These are phyloP conservation scores for Infundibulicybe gibba DNA, from an alignment of 768 basidiomycete species.

Conservation along the genomic window DNA sequence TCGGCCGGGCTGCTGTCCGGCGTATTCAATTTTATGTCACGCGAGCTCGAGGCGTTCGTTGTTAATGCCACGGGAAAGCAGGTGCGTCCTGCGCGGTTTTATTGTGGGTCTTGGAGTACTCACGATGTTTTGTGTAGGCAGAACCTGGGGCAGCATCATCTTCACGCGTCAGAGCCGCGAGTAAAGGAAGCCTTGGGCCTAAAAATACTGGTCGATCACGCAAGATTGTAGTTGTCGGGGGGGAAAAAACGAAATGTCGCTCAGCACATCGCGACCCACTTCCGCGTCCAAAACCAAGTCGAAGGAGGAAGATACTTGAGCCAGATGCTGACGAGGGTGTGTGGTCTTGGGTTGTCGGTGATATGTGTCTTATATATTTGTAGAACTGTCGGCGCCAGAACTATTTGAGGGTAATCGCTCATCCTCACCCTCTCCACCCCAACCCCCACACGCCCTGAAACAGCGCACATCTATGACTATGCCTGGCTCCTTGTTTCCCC, in stretches of 20 bases:
- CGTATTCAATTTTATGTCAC: slow-evolving; percentile 66
- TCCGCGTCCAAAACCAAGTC: too few relatives aligned
- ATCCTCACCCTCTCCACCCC: slow-evolving; percentile 23
- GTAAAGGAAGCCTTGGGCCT: too few relatives aligned
- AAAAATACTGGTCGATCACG: too few relatives aligned
- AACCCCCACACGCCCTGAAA: slow-evolving; percentile 26
- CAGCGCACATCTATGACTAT: slow-evolving; percentile 54
- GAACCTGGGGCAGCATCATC: neutral
- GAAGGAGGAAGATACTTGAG: neutral
- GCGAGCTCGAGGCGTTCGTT: slow-evolving; percentile 71
- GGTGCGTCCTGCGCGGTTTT: slow-evolving; percentile 13
- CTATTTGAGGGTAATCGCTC: too few relatives aligned
- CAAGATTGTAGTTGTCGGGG: too few relatives aligned
- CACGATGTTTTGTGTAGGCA: neutral
- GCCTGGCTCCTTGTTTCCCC: slow-evolving; percentile 77
- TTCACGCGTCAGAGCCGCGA: too few relatives aligned
- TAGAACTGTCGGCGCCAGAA: slow-evolving; percentile 6
- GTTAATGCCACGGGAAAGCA: slow-evolving; percentile 53
- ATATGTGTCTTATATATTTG: neutral
- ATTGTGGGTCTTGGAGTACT: neutral
- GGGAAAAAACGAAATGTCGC: too few relatives aligned
- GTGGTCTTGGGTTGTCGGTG: neutral
- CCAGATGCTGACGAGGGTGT: slow-evolving; percentile 3
- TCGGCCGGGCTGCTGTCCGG: slow-evolving; percentile 50
- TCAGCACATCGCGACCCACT: too few relatives aligned